Conservation (phyloP, 2,329 filamentous ascomycete species). For the Rhynchosporium secalis region DNA sequence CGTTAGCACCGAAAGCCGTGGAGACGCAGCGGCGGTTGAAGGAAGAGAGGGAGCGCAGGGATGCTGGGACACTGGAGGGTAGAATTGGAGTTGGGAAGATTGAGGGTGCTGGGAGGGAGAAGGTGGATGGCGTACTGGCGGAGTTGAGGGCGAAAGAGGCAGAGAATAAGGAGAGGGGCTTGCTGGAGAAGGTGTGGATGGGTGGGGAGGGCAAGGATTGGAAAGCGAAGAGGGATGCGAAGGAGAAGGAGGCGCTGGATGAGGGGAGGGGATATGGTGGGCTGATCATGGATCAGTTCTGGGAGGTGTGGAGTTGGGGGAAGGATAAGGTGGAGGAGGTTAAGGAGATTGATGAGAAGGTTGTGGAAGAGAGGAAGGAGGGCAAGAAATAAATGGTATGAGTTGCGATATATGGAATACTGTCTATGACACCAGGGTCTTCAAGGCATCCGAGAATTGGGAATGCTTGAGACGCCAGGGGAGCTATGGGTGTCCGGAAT, state of each 20-base stretch:
- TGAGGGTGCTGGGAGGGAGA: no score
- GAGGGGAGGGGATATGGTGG: conserved; percentile 44
- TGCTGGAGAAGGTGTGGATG: conserved; percentile 57
- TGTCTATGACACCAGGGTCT: neutral
- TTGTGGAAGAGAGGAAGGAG: conserved; percentile 24
- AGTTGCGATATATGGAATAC: neutral
- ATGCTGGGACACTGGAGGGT: neutral
- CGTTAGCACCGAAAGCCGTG: conserved; percentile 31
- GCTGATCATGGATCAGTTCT: conserved; percentile 48
- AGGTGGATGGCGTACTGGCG: conserved; percentile 3
- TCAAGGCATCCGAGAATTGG: no score
- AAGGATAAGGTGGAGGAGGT: conserved; percentile 41
- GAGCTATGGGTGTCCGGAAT: no score
- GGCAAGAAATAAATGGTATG: conserved; percentile 18
- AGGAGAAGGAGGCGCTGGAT: conserved; percentile 39
- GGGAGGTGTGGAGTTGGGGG: conserved; percentile 49
- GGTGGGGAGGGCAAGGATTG: conserved; percentile 50
- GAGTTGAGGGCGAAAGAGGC: conserved; percentile 22
- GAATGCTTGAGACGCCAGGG: no score
- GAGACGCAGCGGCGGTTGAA: conserved; percentile 31
- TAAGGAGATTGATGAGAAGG: conserved; percentile 34
- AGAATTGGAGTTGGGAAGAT: no score
- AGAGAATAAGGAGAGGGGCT: conserved; percentile 30
- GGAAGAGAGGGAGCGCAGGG: conserved; percentile 30
- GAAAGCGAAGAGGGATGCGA: conserved; percentile 39